These are phyloP conservation scores for Thalassiosira mediterranea DNA, from an alignment of 352 stramenopile species.

Conservation along the genomic window DNA sequence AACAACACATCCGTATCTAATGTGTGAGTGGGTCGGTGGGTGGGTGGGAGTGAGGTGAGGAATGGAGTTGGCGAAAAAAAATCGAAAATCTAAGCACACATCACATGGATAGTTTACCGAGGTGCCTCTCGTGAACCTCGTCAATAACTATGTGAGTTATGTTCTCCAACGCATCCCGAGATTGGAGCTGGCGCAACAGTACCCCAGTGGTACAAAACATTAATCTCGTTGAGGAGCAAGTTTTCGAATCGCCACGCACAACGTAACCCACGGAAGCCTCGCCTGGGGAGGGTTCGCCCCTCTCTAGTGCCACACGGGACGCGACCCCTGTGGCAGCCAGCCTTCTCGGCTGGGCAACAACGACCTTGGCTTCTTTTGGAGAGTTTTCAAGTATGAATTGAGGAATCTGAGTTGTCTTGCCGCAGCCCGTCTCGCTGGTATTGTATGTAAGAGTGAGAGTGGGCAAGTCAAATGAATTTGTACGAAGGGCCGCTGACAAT, in stretches of 20 bases:
- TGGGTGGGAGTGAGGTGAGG: no score
- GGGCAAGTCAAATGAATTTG: no score
- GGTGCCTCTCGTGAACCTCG: slow-evolving; percentile 95
- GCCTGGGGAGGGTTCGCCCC: slow-evolving; percentile 88
- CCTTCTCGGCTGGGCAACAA: slow-evolving; percentile 95
- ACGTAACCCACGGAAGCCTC: slow-evolving; percentile 85
- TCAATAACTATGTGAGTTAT: slow-evolving; percentile 98
- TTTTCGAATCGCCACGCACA: slow-evolving; percentile 81
- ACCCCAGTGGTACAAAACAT: slow-evolving; percentile 98
- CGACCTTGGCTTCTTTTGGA: slow-evolving; percentile 88
- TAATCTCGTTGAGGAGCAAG: slow-evolving; percentile 88
- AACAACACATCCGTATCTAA: slow-evolving; percentile 60
- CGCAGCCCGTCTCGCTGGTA: slow-evolving; percentile 6
- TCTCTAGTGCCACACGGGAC: slow-evolving; percentile 91
- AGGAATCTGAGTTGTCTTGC: slow-evolving; percentile 90
- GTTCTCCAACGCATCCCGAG: slow-evolving; percentile 82
- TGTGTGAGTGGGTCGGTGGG: not conserved
- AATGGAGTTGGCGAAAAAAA: no score
- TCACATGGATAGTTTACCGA: no score
- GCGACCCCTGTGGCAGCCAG: slow-evolving; percentile 95
- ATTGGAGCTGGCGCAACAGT: slow-evolving; percentile 90
- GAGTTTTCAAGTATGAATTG: slow-evolving; percentile 94
- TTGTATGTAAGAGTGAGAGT: slow-evolving; percentile 11
- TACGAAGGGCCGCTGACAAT: no score
- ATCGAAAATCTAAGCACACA: no score